Percentiles rank a stretch among this genome's conserved stretches.
Conservation (phyloP, 1,139 yeast genomes). For the Yamadazyma sp. region DNA sequence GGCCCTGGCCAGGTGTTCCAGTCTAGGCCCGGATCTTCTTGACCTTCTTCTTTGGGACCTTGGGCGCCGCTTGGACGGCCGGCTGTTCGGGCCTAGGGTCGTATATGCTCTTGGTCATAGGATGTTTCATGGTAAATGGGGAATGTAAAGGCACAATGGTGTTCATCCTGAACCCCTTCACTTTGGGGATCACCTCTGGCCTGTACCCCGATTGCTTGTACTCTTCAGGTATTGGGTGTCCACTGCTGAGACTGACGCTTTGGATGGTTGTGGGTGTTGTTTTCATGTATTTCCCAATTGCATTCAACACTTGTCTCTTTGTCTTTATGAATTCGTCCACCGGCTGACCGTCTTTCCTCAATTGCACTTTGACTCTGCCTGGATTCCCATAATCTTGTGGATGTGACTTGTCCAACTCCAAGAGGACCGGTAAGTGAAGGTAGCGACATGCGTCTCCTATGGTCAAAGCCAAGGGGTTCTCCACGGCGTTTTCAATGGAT, state of each 20-base stretch:
- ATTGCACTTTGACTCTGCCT: conserved; percentile 80
- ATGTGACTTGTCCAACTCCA: conserved; percentile 82
- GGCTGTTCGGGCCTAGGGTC: conserved; percentile 52
- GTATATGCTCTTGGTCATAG: conserved; percentile 73
- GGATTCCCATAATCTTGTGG: conserved; percentile 98
- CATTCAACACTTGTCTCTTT: conserved; percentile 67
- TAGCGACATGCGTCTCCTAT: conserved; percentile 64
- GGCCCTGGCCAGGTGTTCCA: too few relatives aligned
- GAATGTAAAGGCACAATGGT: conserved; percentile 84
- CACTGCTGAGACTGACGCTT: conserved; percentile 51
- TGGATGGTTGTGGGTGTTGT: conserved; percentile 69
- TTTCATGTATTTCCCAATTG: conserved; percentile 62
- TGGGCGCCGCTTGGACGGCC: conserved; percentile 37
- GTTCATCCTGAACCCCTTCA: conserved; percentile 83
- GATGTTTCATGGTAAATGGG: conserved; percentile 77
- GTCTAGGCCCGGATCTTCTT: conserved; percentile 49
- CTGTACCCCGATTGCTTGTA: conserved; percentile 46
- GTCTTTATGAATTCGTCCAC: conserved; percentile 43
- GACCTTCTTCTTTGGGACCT: conserved; percentile 52
- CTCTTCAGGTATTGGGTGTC: conserved; percentile 65
- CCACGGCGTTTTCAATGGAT: conserved; percentile 62
- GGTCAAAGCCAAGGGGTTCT: conserved; percentile 83
- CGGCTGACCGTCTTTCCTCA: conserved; percentile 51
- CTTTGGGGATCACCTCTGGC: conserved; percentile 69
- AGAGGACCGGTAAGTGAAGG: conserved; percentile 53